Percentiles rank a stretch among this genome's conserved stretches.
phyloP scores from a whole-genome alignment of 495 filamentous ascomycete species.

The Penicillium odoratum region DNA sequence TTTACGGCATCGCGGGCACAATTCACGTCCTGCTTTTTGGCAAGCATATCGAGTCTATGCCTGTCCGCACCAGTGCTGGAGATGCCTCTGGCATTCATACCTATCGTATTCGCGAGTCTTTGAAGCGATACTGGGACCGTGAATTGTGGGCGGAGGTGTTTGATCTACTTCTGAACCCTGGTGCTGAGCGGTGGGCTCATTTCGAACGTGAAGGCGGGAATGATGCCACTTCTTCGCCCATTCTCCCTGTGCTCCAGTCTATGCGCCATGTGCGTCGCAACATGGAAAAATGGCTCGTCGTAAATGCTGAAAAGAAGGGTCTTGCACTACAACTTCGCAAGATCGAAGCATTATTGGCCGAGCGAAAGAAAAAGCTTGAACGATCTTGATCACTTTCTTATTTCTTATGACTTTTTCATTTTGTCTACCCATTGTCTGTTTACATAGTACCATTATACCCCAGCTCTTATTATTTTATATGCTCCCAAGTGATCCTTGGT shows the following conservation, averaged over 20 bases:
- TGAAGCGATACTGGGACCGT: constrained; percentile 95
- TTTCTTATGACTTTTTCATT: background rate
- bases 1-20: constrained; percentile 85
- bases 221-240: background rate
- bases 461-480: background rate
- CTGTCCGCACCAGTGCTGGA: constrained; percentile 39
- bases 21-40: constrained; percentile 88
- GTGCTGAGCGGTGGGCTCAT: constrained; percentile 45
- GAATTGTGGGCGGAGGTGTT: constrained; percentile 86
- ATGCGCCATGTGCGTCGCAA: constrained; percentile 64
- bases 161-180: constrained; percentile 83
- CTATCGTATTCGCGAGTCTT: constrained; percentile 68
- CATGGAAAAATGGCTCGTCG: constrained; percentile 86
- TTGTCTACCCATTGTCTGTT: background rate
- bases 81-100: constrained; percentile 35
- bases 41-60: constrained; percentile 84
- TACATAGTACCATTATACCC: background rate
- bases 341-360: constrained; percentile 67
- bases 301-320: constrained; percentile 75
- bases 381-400: constrained; percentile 11
- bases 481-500: background rate
- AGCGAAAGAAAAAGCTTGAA: constrained; percentile 60
- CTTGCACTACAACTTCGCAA: constrained; percentile 57
- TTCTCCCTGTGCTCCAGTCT: constrained; percentile 59
- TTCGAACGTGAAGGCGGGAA: constrained; percentile 38